phyloP scores from a whole-genome alignment of 345 rosid genomes.

The Arabis alpina region DNA sequence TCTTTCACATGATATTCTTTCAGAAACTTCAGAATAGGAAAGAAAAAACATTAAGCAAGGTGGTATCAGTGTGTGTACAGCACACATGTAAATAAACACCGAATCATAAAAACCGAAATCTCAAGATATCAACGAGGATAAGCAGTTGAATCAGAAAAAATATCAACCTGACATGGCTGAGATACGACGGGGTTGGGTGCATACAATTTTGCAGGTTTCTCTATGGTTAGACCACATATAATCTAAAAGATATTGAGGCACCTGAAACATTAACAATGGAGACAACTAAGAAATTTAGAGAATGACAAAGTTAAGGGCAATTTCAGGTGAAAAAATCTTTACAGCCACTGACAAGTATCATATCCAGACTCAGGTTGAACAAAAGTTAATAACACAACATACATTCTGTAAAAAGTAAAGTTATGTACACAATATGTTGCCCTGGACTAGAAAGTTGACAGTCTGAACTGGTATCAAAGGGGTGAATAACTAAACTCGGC shows the following conservation, averaged over 20 bases:
- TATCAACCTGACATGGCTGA: conserved; percentile 85
- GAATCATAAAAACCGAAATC: background rate
- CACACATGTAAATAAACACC: conserved; percentile 7
- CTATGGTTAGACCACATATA: conserved; percentile 71
- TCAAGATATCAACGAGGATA: conserved; percentile 13
- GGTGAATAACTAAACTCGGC: background rate
- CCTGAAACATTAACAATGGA: conserved; percentile 50
- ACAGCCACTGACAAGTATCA: conserved; percentile 2
- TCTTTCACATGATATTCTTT: conserved; percentile 86
- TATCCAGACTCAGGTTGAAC: background rate
- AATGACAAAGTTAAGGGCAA: background rate
- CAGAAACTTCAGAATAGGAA: conserved; percentile 66
- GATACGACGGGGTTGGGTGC: conserved; percentile 99
- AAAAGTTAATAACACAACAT: conserved; percentile 3
- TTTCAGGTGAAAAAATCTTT: background rate
- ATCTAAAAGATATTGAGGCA: conserved; percentile 89
- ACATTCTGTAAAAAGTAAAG: background rate
- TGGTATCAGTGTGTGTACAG: conserved; percentile 6
- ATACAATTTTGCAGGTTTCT: conserved; percentile 81
- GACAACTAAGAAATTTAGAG: conserved; percentile 16
- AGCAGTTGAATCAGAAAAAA: conserved; percentile 16
- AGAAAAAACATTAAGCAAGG: conserved; percentile 17
- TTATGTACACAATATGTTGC: background rate
- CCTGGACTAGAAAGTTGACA: background rate
- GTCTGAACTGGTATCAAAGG: background rate